Percentiles rank a stretch among this genome's conserved stretches.
Evolutionary conservation across 192 early-diverging fungal species (phyloP).

Genomic region (Backusella circina): DNA sequence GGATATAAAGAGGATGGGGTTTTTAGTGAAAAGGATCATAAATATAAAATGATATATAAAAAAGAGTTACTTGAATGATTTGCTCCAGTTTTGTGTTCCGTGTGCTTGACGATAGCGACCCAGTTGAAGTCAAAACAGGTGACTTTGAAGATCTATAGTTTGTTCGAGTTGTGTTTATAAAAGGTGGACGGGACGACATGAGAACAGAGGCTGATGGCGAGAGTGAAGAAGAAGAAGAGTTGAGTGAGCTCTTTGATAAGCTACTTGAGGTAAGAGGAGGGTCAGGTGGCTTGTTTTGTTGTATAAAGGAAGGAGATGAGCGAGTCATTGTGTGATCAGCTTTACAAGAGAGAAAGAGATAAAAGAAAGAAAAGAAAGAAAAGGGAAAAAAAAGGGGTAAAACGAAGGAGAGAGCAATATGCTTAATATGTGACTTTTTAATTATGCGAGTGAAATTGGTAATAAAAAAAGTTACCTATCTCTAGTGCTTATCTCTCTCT

Average conservation of each 20-base stretch:
- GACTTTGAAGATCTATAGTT: not conserved
- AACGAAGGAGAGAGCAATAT: not conserved
- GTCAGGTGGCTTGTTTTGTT: not conserved
- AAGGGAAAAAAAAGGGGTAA: not conserved
- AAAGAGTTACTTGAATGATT: slow-evolving; percentile 47
- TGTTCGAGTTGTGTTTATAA: not conserved
- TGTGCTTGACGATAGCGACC: slow-evolving; percentile 18
- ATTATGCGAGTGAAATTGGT: not conserved
- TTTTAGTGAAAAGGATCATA: not conserved
- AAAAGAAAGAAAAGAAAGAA: not conserved
- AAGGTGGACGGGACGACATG: slow-evolving; percentile 5
- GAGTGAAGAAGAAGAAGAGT: not conserved
- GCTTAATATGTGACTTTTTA: slow-evolving; percentile 1
- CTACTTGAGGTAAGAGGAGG: not conserved
- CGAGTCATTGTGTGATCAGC: not conserved
- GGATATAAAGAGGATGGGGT: not conserved
- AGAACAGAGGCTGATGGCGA: slow-evolving; percentile 11
- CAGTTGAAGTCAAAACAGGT: not conserved
- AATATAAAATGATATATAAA: not conserved
- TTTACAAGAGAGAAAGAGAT: not conserved
- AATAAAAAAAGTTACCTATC: not conserved
- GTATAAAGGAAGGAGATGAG: slow-evolving; percentile 6
- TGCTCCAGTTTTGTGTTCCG: slow-evolving; percentile 51
- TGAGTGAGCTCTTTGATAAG: slow-evolving; percentile 5
- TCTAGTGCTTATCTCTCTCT: not conserved